phyloP scores from a whole-genome alignment of 2,329 filamentous ascomycete genomes.

The Dothistroma septosporum region DNA sequence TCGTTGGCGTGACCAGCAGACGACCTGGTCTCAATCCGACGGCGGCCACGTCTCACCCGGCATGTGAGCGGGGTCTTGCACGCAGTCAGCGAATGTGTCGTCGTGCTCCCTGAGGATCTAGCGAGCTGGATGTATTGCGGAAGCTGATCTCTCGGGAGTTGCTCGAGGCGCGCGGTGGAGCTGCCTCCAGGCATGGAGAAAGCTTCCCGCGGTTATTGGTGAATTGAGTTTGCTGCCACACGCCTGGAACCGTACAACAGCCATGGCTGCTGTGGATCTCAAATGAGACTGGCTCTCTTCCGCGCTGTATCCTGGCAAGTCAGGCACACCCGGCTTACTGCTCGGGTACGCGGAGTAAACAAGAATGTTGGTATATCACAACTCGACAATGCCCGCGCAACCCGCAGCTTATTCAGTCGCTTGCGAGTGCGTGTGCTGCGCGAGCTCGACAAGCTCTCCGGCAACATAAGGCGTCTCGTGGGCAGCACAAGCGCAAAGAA shows the following conservation, averaged over 20 bases:
- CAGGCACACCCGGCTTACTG: neutral
- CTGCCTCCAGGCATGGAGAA: conserved; percentile 13
- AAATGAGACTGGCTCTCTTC: neutral
- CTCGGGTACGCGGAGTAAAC: neutral
- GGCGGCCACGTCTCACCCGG: conserved; percentile 1
- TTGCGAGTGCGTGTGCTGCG: neutral
- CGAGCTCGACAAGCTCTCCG: neutral
- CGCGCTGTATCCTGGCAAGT: neutral
- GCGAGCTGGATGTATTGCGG: conserved; percentile 22
- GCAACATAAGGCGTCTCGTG: neutral
- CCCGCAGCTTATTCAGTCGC: neutral
- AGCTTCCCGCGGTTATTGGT: conserved; percentile 9
- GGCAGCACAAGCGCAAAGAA: neutral
- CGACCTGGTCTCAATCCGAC: conserved; percentile 2
- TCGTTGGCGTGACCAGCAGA: neutral
- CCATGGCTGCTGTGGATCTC: neutral
- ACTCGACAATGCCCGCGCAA: neutral
- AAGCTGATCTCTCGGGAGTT: conserved; percentile 6
- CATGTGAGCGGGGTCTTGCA: conserved; percentile 5
- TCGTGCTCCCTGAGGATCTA: conserved; percentile 4
- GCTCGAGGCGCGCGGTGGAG: neutral
- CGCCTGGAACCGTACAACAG: neutral
- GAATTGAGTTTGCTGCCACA: conserved; percentile 1
- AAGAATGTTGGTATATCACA: neutral
- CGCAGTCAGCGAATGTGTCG: neutral